Evolutionary conservation across 1,139 yeast species (phyloP).

Genomic region (Ogataea hybrid): DNA sequence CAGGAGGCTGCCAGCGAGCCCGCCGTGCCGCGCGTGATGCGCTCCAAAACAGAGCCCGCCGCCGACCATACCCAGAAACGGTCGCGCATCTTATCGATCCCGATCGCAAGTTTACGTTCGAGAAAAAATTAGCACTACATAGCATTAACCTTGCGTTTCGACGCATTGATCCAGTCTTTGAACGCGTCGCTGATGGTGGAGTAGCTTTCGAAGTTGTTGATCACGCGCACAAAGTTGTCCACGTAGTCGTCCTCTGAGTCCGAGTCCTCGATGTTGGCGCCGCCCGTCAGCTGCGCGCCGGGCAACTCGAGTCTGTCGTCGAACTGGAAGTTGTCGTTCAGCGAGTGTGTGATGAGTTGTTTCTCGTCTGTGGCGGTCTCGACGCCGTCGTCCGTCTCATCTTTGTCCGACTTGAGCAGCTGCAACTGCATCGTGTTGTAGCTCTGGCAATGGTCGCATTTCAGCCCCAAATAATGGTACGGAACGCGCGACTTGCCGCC

Average conservation of each 20-base stretch:
- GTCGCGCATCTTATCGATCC: conserved; percentile 30
- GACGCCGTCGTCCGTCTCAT: neutral
- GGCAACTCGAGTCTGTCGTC: conserved; percentile 18
- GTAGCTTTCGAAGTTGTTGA: conserved; percentile 33
- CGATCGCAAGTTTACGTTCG: conserved; percentile 30
- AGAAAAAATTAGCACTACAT: conserved; percentile 11
- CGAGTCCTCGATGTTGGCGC: conserved; percentile 16
- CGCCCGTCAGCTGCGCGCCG: conserved; percentile 7
- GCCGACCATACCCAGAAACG: conserved; percentile 6
- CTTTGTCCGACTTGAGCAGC: conserved; percentile 33
- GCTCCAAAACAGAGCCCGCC: conserved; percentile 4
- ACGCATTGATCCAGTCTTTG: conserved; percentile 31
- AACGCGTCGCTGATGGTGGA: conserved; percentile 33
- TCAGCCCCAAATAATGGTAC: conserved; percentile 83
- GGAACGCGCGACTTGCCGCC: conserved; percentile 73
- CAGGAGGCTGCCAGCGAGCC: neutral
- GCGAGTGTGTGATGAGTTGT: conserved; percentile 22
- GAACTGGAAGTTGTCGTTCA: conserved; percentile 31
- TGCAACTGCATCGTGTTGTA: conserved; percentile 79
- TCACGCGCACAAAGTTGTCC: conserved; percentile 32
- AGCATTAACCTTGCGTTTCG: conserved; percentile 12
- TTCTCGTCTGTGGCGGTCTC: neutral
- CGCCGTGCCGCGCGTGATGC: conserved; percentile 1
- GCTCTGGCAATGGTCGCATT: conserved; percentile 82
- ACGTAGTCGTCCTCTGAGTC: conserved; percentile 27